phyloP scores from a whole-genome alignment of 352 stramenopile genomes.

The Phytophthora pistaciae region DNA sequence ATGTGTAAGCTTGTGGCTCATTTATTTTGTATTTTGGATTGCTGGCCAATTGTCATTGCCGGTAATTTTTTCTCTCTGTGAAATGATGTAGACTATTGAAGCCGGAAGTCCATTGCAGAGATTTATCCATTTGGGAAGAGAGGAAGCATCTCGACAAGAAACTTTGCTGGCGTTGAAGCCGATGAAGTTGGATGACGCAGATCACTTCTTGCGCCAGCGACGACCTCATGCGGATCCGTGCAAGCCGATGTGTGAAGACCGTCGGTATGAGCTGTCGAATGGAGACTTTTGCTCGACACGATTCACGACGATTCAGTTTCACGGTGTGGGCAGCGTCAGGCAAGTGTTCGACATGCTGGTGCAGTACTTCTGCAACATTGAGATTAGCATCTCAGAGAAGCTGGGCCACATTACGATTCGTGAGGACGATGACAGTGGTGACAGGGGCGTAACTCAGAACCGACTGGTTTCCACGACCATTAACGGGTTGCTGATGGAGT shows the following conservation, averaged over 20 bases:
- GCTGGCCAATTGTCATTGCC: not conserved
- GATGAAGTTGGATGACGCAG: conserved; percentile 39
- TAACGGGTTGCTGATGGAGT: conserved; percentile 44
- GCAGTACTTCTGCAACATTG: conserved; percentile 45
- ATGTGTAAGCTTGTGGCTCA: conserved; percentile 27
- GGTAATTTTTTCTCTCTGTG: not conserved
- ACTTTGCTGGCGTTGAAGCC: conserved; percentile 30
- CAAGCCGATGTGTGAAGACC: conserved; percentile 42
- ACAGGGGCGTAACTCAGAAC: conserved; percentile 39
- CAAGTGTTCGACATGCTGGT: conserved; percentile 49
- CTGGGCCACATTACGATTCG: conserved; percentile 49
- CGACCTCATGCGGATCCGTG: conserved; percentile 39
- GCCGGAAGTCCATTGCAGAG: conserved; percentile 43
- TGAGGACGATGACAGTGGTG: conserved; percentile 44
- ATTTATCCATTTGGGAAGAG: conserved; percentile 32
- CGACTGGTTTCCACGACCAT: conserved; percentile 44
- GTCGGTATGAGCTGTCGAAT: conserved; percentile 34
- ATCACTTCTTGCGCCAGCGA: conserved; percentile 40
- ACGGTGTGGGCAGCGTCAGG: conserved; percentile 31
- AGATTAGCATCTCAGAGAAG: conserved; percentile 55
- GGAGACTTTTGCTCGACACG: conserved; percentile 39
- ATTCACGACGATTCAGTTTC: conserved; percentile 45
- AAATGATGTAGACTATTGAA: conserved; percentile 37
- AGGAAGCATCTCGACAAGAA: conserved; percentile 21
- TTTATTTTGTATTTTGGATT: not conserved